These are phyloP conservation scores for Candida fluviatilis DNA, from an alignment of 805 yeast genomes.

Conservation along the genomic window DNA sequence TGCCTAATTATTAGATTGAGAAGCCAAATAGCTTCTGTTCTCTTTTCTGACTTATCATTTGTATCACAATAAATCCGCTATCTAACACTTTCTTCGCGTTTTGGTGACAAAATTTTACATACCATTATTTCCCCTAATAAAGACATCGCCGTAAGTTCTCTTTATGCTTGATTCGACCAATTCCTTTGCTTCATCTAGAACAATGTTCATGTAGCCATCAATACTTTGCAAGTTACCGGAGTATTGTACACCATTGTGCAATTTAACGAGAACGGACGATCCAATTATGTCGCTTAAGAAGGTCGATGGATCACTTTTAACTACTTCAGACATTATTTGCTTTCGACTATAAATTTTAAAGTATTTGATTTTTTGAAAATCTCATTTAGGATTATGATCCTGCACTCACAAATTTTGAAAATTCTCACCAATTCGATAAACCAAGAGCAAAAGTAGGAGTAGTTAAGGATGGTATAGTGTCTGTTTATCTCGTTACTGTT, in stretches of 20 bases:
- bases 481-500: neutral
- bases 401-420: neutral
- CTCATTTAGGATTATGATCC: neutral
- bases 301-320: constrained; percentile 62
- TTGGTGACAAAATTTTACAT: constrained; percentile 26
- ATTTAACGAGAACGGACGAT: constrained; percentile 72
- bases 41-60: neutral
- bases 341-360: neutral
- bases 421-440: neutral
- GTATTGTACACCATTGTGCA: constrained; percentile 84
- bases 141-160: constrained; percentile 68
- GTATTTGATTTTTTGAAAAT: neutral
- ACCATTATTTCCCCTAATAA: constrained; percentile 85
- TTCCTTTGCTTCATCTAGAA: constrained; percentile 75
- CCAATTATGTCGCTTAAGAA: constrained; percentile 81
- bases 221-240: constrained; percentile 69
- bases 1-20: too few species aligned
- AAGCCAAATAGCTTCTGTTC: neutral
- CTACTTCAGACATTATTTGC: constrained; percentile 9
- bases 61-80: neutral
- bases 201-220: constrained; percentile 96
- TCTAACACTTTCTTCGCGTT: neutral
- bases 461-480: neutral
- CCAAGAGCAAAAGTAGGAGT: neutral
- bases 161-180: constrained; percentile 41